Percentiles rank a stretch among this genome's conserved stretches.
Conservation (phyloP, 2,329 filamentous ascomycete genomes). For the Capronia coronata region DNA sequence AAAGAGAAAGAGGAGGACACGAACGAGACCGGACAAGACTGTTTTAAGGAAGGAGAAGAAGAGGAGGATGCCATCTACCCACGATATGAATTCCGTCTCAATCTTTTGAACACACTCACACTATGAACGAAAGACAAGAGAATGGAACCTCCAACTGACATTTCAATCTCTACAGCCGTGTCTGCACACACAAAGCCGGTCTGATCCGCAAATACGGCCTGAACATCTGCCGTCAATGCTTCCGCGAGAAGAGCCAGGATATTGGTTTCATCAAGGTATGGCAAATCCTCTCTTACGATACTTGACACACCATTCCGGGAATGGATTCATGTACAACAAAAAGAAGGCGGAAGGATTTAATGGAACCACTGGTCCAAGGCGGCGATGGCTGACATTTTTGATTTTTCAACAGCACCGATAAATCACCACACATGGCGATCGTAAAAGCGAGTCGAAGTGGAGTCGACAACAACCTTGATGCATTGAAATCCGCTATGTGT, state of each 20-base stretch:
- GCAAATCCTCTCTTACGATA: neutral
- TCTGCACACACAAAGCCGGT: constrained; percentile 94
- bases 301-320: neutral
- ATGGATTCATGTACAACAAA: neutral
- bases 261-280: constrained; percentile 63
- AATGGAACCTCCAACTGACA: no score
- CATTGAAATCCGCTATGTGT: no score
- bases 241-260: constrained; percentile 61
- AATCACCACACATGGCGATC: neutral
- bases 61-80: neutral
- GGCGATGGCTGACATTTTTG: neutral
- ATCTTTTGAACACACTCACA: no score
- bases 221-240: constrained; percentile 66
- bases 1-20: constrained; percentile 2
- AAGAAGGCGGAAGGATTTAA: no score
- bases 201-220: constrained; percentile 99
- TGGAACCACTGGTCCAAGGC: no score
- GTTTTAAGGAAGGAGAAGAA: neutral
- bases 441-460: no score
- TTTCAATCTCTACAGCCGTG: constrained; percentile 53
- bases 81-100: neutral
- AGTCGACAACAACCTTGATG: no score
- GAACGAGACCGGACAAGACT: neutral
- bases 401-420: constrained; percentile 15
- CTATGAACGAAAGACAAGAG: no score